Base-by-base conservation (phyloP, 1,284 basidiomycete genomes). In the Fomitopsis schrenkii region DNA sequence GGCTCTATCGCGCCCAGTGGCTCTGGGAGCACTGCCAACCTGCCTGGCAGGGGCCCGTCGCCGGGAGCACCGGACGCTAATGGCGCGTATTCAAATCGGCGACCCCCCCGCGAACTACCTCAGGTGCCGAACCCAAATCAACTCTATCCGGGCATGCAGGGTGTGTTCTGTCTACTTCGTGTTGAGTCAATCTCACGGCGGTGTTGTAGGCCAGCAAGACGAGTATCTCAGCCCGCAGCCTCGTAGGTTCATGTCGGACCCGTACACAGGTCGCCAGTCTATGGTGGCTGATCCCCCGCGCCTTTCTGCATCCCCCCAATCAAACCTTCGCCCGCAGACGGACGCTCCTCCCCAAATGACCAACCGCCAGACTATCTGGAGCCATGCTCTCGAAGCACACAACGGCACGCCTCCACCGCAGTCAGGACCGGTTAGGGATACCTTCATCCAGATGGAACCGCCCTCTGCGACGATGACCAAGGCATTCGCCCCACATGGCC, bases 401-500 rank as follows among this genome's bases (percentile, higher is more conserved):
- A 79, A 60, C 80, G 77, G 45, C 14, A 77, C 75, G 57, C 73
- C 66, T 44, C 71, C 67, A 40, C 38, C 38, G 38, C 38, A 40
- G 41, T 70, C 70, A 58, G 75, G 75, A 57, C 68, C 72, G 17
- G 78, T 77, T 56, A 56, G 67, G 28, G 88, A 92, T 63, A 90
- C 89, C 0, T 97, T 96, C 70, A 85, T 97, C 54, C 90, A 93
- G 70, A 79, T 96, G 42, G 94, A 95, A 61, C 82, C 86, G 36
- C 77, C 86, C 0, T 81, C 86, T 12, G 84, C 88, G 48, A 86
- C 86, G 26, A 88, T 95, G 80, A 95, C 93, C 7, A 95, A 95
- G 72, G 93, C 94, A 2, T 97, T 97, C 73, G 91, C 93, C 0
- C 94, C 96, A 3, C 95, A 97, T 66, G 97, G 97, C 9, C 79